Conservation (phyloP, 1,284 basidiomycete genomes). For the Tetrapyrgos nigripes region DNA sequence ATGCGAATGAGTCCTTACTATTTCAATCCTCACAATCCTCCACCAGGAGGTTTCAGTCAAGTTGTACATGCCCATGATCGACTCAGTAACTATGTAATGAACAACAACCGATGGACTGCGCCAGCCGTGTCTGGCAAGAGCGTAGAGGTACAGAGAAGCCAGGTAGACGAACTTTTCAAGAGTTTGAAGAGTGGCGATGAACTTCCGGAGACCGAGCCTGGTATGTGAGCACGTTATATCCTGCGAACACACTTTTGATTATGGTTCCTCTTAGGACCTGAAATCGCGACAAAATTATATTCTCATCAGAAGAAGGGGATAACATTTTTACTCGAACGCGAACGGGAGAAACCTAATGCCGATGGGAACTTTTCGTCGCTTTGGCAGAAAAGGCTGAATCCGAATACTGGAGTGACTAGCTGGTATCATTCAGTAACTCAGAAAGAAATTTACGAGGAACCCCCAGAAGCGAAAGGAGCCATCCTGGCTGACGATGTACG, state of each 20-base stretch:
- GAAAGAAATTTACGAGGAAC: conserved; percentile 71
- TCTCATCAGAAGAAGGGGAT: conserved; percentile 98
- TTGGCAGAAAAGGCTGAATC: conserved; percentile 73
- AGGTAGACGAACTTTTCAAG: conserved; percentile 94
- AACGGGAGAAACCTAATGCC: conserved; percentile 67
- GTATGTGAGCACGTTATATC: conserved; percentile 49
- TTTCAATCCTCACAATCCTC: conserved; percentile 88
- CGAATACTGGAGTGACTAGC: conserved; percentile 50
- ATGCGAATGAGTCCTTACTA: conserved; percentile 71
- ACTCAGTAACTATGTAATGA: conserved; percentile 49
- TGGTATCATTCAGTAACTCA: conserved; percentile 92
- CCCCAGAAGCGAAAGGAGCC: conserved; percentile 84
- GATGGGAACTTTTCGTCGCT: conserved; percentile 73
- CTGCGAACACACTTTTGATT: conserved; percentile 25
- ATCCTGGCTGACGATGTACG: conserved; percentile 94
- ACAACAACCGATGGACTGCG: conserved; percentile 61
- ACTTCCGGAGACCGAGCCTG: conserved; percentile 83
- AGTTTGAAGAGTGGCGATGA: conserved; percentile 88
- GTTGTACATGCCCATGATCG: conserved; percentile 48
- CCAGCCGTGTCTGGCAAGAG: conserved; percentile 74
- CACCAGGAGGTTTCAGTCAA: conserved; percentile 68
- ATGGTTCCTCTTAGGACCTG: conserved; percentile 55
- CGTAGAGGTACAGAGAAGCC: conserved; percentile 91
- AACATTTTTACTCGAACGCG: conserved; percentile 95
- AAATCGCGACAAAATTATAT: conserved; percentile 90